Percentiles rank a stretch among this genome's conserved stretches.
phyloP scores from a whole-genome alignment of 2,329 filamentous ascomycete genomes.

The Aureobasidium subglaciale region DNA sequence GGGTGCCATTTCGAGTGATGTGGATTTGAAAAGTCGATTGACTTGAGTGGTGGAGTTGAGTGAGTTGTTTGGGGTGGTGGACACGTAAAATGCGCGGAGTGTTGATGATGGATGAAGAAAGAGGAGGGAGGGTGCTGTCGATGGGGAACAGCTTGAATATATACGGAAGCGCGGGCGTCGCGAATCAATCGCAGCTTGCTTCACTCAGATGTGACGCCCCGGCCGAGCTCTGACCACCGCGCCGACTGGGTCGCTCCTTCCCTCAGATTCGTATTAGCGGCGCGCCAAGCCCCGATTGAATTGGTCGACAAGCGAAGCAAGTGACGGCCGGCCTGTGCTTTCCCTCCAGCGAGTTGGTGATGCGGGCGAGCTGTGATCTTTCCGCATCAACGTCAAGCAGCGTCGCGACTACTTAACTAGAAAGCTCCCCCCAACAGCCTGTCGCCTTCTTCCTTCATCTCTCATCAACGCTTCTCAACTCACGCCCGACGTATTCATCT shows the following conservation, averaged over 20 bases:
- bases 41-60: constrained; percentile 26
- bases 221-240: no score
- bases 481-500: constrained; percentile 23
- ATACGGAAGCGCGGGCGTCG: constrained; percentile 13
- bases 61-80: constrained; percentile 25
- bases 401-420: constrained; percentile 9
- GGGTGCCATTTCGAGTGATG: constrained; percentile 74
- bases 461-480: constrained; percentile 30
- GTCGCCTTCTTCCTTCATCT: constrained; percentile 29
- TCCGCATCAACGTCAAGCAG: constrained; percentile 12
- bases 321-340: no score
- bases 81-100: constrained; percentile 23
- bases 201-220: no score
- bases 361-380: constrained; percentile 13
- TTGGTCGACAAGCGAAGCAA: no score
- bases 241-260: no score
- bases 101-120: constrained; percentile 30
- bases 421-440: constrained; percentile 19
- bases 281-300: no score
- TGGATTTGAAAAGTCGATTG: constrained; percentile 21
- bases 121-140: constrained; percentile 33
- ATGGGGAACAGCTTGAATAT: constrained; percentile 28
- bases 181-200: no score
- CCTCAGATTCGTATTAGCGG: no score
- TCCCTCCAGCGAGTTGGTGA: no score